Evolutionary conservation across 2,329 filamentous ascomycete species (phyloP), one percentile per base, ranked within the genome.

Genomic region (Pseudogymnoascus sp.): DNA sequence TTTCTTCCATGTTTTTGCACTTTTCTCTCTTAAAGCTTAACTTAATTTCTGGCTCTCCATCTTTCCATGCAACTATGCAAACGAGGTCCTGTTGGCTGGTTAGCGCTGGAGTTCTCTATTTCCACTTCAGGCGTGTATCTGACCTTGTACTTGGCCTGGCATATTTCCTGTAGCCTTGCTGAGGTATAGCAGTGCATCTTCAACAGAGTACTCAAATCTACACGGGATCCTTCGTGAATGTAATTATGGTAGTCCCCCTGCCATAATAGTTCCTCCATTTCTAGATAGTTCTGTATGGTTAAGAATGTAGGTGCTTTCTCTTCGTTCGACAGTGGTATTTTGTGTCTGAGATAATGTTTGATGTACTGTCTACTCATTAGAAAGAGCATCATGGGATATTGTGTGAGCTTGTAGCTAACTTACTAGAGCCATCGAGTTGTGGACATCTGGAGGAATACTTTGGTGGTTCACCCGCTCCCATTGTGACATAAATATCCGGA

Each of bases 181-280:
- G 36, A 64, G 64, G 53, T 66, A 67, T 67, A 66, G 43, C 34
- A 66, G 64, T 67, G 28, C 16, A 67, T 63, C 62, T 67, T 67
- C 8, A 67, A 65, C 14, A 67, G 21, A 53, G 56, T 23, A 65
- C 63, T 67, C 25, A 64, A 64, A 64, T 67, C 53, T 34, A 67
- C 28, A 65, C 56, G 46, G 59, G 31, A 67, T 36, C 43, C 42
- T 67, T 67, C 43, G 46, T 66, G 23, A 23, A 65, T 38, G 18
- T 65, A 67, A 18, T 67, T 66, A 56, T 66, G 38, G 60, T 67
- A 53, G 60, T 66, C 12, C 61, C 59, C 16, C 43, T 66, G 16
- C 61, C 18, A 66, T 3, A 67, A 66, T 6, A 63, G 61, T 56
- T 67, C 42, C 53, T 67, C 34, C 38, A 67, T 66, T 38, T 64